Conservation (phyloP, 2,329 filamentous ascomycete species). For the Phyllosticta citriasiana region DNA sequence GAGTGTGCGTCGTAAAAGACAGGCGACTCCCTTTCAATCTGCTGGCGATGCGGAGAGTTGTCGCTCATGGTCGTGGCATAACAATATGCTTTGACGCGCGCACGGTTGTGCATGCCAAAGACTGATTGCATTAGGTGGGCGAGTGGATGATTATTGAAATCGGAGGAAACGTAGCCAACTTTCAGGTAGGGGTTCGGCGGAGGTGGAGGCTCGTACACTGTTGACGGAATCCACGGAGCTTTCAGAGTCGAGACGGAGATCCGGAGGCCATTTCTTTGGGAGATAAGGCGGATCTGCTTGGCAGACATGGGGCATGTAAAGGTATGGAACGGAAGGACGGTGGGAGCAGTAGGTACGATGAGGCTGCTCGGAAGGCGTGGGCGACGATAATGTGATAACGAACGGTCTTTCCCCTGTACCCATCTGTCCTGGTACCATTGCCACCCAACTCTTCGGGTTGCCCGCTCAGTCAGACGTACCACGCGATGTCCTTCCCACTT, state of each 20-base stretch:
- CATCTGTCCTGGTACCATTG: constrained; percentile 83
- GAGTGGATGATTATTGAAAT: constrained; percentile 97
- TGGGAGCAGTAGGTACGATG: constrained; percentile 77
- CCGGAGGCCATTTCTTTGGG: constrained; percentile 83
- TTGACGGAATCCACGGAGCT: constrained; percentile 72
- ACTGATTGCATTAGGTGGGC: constrained; percentile 98
- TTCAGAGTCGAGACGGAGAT: constrained; percentile 86
- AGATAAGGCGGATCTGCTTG: constrained; percentile 85
- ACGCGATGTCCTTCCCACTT: constrained; percentile 84
- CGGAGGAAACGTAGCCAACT: constrained; percentile 91
- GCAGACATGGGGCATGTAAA: constrained; percentile 92
- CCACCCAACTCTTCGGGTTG: constrained; percentile 66
- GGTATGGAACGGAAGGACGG: constrained; percentile 92
- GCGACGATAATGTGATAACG: constrained; percentile 53
- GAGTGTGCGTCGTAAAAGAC: constrained; percentile 80
- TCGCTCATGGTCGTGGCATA: constrained; percentile 94
- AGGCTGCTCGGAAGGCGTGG: constrained; percentile 64
- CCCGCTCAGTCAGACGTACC: constrained; percentile 74
- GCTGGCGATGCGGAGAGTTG: constrained; percentile 74
- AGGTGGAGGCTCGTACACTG: constrained; percentile 73
- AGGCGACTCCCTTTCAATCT: constrained; percentile 88
- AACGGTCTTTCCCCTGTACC: constrained; percentile 48
- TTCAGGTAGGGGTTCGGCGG: constrained; percentile 78
- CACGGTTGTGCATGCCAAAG: constrained; percentile 76
- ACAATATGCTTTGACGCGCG: constrained; percentile 73